Evolutionary conservation across 1,284 basidiomycete species (phyloP).

Genomic region (Farysia itapuensis): DNA sequence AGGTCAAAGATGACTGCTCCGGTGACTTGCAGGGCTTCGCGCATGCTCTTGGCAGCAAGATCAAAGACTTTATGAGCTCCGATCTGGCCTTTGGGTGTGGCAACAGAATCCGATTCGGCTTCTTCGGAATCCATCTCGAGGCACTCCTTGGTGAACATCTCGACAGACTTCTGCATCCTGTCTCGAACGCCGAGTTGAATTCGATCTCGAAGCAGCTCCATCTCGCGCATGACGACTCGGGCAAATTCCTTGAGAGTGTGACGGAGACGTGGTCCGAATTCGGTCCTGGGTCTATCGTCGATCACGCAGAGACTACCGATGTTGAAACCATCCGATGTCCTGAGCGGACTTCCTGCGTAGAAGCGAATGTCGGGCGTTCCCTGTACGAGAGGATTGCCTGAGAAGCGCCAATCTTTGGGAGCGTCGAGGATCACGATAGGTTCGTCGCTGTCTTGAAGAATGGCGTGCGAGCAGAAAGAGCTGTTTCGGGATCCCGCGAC

Average conservation of each 20-base stretch:
- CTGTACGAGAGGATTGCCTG: slow-evolving; percentile 74
- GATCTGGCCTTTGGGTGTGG: slow-evolving; percentile 13
- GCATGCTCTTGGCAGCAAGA: slow-evolving; percentile 79
- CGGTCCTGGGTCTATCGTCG: slow-evolving; percentile 77
- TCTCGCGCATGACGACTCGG: slow-evolving; percentile 84
- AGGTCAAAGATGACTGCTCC: slow-evolving; percentile 89
- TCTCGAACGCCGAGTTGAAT: slow-evolving; percentile 88
- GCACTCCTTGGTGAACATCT: slow-evolving; percentile 90
- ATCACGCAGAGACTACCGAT: slow-evolving; percentile 84
- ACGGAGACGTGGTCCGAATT: slow-evolving; percentile 83
- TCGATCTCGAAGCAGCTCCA: slow-evolving; percentile 93
- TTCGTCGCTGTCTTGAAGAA: slow-evolving; percentile 82
- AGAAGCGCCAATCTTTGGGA: slow-evolving; percentile 81
- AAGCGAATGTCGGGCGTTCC: slow-evolving; percentile 75
- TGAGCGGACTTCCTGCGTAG: slow-evolving; percentile 85
- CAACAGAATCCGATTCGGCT: slow-evolving; percentile 12
- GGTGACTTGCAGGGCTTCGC: slow-evolving; percentile 84
- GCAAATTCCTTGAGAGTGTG: slow-evolving; percentile 94
- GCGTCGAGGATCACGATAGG: slow-evolving; percentile 84
- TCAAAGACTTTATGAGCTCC: slow-evolving; percentile 35
- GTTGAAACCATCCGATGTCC: slow-evolving; percentile 85
- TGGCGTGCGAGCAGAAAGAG: slow-evolving; percentile 80
- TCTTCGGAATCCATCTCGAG: slow-evolving; percentile 76
- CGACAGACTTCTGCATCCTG: slow-evolving; percentile 90
- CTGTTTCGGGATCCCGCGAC: slow-evolving; percentile 66